phyloP scores from a whole-genome alignment of 2,329 filamentous ascomycete genomes.

The Zymoseptoria crescenta region DNA sequence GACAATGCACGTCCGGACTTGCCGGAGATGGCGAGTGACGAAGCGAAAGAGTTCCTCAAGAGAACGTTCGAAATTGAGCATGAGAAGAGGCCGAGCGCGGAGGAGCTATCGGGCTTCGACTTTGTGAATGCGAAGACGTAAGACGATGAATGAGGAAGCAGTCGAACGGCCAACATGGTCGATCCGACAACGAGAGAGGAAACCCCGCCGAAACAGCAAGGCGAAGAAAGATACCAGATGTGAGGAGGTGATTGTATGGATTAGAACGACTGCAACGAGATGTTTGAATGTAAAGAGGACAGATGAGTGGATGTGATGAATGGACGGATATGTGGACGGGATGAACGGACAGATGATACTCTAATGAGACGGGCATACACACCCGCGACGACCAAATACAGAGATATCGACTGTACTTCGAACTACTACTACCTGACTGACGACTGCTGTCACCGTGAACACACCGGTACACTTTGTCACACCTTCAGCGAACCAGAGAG shows the following conservation, averaged over 20 bases:
- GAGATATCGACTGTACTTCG: not conserved
- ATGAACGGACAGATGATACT: not conserved
- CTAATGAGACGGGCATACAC: not conserved
- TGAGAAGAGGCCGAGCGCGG: slow-evolving; percentile 81
- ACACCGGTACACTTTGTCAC: not conserved
- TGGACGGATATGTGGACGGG: not conserved
- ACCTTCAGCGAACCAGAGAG: not conserved
- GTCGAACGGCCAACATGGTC: not conserved
- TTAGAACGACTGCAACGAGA: not conserved
- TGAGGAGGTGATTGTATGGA: not conserved
- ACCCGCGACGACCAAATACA: not conserved
- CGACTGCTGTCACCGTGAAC: not conserved
- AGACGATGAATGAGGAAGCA: not conserved
- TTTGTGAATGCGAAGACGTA: slow-evolving; percentile 44
- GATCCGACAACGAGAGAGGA: not conserved
- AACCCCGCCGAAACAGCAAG: not conserved
- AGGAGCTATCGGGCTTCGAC: slow-evolving; percentile 75
- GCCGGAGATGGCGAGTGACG: slow-evolving; percentile 75
- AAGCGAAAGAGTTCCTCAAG: slow-evolving; percentile 73
- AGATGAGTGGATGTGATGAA: not conserved
- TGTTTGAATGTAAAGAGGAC: not conserved
- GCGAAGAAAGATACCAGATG: not conserved
- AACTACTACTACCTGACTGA: not conserved
- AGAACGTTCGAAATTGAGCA: slow-evolving; percentile 95
- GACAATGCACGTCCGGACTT: slow-evolving; percentile 71